Evolutionary conservation across 1,139 yeast genomes (phyloP), one percentile per base, ranked within the genome.

Genomic region (Hansenula lynferdii): DNA sequence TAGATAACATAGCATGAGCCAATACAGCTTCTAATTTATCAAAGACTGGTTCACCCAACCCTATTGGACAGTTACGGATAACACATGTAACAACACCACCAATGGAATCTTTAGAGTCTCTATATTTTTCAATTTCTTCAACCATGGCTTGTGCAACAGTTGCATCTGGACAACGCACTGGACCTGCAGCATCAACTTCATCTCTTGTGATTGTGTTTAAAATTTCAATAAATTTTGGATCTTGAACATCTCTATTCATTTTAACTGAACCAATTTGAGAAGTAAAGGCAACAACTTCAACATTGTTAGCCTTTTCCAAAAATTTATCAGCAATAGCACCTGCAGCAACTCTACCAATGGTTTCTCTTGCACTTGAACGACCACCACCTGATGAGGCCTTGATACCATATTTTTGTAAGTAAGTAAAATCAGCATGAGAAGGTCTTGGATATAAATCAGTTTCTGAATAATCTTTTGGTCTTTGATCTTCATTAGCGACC

Each of bases 51-150:
- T 92, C 98, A 47, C 98, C 98, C 36, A 94, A 74, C 17, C 97
- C 98, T 40, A 83, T 71, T 28, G 98, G 98, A 50, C 85, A 75
- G 65, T 92, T 90, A 64, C 97, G 79, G 34, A 94, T 77, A 17
- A 92, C 98, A 72, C 98, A 94, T 17, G 98, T 92, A 40, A 92
- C 98, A 30, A 92, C 86, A 51, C 98, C 98, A 44, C 98, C 98
- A 53, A 92, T 87, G 36, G 97, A 89, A 65, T 92, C 98, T 57
- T 86, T 76, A 37, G 81, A 68, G 53, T 86, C 96, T 62, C 95
- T 79, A 67, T 83, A 83, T 53, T 83, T 72, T 65, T 90, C 96
- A 43, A 92, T 92, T 37, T 82, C 81, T 61, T 82, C 80, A 42
- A 83, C 83, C 97, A 92, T 92, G 49, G 76, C 72, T 31, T 75